A percentile compares a stretch with the other conserved stretches of the same genome.
Evolutionary conservation across 2,329 filamentous ascomycete genomes (phyloP).

Genomic region (Microdochium paspali): DNA sequence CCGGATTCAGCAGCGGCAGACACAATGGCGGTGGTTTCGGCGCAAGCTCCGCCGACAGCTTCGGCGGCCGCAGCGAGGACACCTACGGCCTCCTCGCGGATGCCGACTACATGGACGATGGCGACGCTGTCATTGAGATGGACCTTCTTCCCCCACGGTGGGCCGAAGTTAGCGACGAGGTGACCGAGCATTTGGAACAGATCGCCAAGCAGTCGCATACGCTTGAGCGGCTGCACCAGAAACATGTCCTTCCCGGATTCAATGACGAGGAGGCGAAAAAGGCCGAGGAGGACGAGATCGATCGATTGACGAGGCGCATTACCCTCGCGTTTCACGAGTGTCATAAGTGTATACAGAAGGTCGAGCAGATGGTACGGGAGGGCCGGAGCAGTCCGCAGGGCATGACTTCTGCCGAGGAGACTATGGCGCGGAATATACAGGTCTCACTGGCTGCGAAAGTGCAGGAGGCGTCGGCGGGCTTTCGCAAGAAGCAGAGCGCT

Average conservation of each 20-base stretch:
- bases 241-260: constrained; percentile 92
- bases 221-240: constrained; percentile 89
- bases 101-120: constrained; percentile 72
- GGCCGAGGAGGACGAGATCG: constrained; percentile 82
- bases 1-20: constrained; percentile 32
- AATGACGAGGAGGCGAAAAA: constrained; percentile 88
- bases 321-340: constrained; percentile 85
- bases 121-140: constrained; percentile 97
- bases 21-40: constrained; percentile 25
- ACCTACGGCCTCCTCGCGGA: constrained; percentile 72
- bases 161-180: constrained; percentile 92
- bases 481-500: constrained; percentile 93
- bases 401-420: constrained; percentile 77
- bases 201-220: constrained; percentile 76
- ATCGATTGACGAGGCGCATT: constrained; percentile 80
- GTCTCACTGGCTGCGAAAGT: constrained; percentile 81
- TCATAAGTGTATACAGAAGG: constrained; percentile 76
- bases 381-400: constrained; percentile 41
- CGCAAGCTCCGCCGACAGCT: not conserved
- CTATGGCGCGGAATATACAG: constrained; percentile 93
- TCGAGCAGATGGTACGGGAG: constrained; percentile 81
- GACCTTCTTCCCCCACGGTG: constrained; percentile 89
- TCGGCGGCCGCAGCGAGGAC: constrained; percentile 41
- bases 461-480: constrained; percentile 83
- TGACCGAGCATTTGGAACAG: constrained; percentile 70